phyloP scores from a whole-genome alignment of 2,329 filamentous ascomycete genomes.

The Phaeophleospora eucalypticola region DNA sequence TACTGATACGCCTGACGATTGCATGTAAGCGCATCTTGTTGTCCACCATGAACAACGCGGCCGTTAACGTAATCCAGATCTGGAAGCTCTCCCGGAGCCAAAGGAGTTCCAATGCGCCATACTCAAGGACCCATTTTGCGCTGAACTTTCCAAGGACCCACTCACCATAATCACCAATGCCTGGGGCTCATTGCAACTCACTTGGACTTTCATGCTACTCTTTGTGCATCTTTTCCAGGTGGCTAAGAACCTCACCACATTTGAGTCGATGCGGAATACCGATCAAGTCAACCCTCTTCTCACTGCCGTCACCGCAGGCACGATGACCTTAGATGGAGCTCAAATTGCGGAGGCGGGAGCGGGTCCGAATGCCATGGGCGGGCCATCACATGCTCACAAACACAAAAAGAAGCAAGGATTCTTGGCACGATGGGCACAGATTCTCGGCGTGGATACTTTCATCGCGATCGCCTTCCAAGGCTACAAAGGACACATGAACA shows the following conservation, averaged over 20 bases:
- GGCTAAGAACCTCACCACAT: constrained; percentile 88
- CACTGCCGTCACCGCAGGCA: constrained; percentile 70
- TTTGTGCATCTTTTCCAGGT: constrained; percentile 92
- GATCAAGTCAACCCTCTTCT: constrained; percentile 57
- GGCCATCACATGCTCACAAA: constrained; percentile 29
- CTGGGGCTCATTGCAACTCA: constrained; percentile 80
- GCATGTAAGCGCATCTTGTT: constrained; percentile 54
- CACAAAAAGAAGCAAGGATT: constrained; percentile 61
- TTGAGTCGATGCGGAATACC: constrained; percentile 85
- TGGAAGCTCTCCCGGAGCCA: constrained; percentile 45
- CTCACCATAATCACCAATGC: constrained; percentile 75
- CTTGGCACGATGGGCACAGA: constrained; percentile 72
- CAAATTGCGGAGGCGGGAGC: constrained; percentile 65
- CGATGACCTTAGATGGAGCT: constrained; percentile 61
- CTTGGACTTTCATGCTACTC: constrained; percentile 96
- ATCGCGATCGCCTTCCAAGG: constrained; percentile 82
- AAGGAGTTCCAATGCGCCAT: constrained; percentile 63
- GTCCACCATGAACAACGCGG: constrained; percentile 38
- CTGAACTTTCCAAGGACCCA: constrained; percentile 71
- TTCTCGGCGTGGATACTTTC: constrained; percentile 90
- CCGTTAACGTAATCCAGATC: constrained; percentile 18
- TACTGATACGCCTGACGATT: constrained; percentile 68
- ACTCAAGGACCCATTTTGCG: constrained; percentile 70
- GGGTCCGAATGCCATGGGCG: constrained; percentile 59
- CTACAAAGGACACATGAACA: constrained; percentile 52